These are phyloP conservation scores for Pythium brachiatum DNA, from an alignment of 352 stramenopile species.

Conservation along the genomic window DNA sequence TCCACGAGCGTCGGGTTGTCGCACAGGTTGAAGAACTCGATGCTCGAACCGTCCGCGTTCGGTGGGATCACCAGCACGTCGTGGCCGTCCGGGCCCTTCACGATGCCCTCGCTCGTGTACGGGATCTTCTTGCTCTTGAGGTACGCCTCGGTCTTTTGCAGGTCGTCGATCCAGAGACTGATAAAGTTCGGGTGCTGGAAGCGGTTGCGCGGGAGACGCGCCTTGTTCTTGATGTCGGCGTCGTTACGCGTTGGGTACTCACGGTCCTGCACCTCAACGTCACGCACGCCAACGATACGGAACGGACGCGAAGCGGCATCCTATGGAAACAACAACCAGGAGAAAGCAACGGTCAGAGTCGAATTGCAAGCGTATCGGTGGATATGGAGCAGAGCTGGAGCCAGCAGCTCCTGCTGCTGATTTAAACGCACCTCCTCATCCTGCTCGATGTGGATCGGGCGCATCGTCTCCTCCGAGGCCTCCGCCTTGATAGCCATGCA, in stretches of 20 bases:
- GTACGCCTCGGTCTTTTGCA: slow-evolving; percentile 60
- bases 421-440: slow-evolving; percentile 48
- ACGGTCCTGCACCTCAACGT: slow-evolving; percentile 76
- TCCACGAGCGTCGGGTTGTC: slow-evolving; percentile 78
- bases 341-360: not conserved
- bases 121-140: slow-evolving; percentile 66
- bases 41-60: slow-evolving; percentile 49
- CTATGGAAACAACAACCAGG: slow-evolving; percentile 13
- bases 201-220: slow-evolving; percentile 63
- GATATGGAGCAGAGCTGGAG: not conserved
- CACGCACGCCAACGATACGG: slow-evolving; percentile 76
- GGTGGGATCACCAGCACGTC: slow-evolving; percentile 71
- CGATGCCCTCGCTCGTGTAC: slow-evolving; percentile 50
- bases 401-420: not conserved
- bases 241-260: slow-evolving; percentile 73
- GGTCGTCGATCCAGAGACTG: slow-evolving; percentile 79
- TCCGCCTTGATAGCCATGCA: slow-evolving; percentile 25
- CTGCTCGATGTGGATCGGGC: slow-evolving; percentile 72
- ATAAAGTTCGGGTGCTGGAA: slow-evolving; percentile 84
- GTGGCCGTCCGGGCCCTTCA: slow-evolving; percentile 55
- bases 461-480: slow-evolving; percentile 28
- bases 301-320: slow-evolving; percentile 51
- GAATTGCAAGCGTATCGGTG: not conserved
- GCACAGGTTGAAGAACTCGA: slow-evolving; percentile 83
- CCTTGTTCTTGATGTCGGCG: slow-evolving; percentile 58